Percentiles rank a stretch among this genome's conserved stretches.
These are phyloP conservation scores for Scedosporium dehoogii DNA, from an alignment of 2,329 filamentous ascomycete genomes.

Conservation along the genomic window DNA sequence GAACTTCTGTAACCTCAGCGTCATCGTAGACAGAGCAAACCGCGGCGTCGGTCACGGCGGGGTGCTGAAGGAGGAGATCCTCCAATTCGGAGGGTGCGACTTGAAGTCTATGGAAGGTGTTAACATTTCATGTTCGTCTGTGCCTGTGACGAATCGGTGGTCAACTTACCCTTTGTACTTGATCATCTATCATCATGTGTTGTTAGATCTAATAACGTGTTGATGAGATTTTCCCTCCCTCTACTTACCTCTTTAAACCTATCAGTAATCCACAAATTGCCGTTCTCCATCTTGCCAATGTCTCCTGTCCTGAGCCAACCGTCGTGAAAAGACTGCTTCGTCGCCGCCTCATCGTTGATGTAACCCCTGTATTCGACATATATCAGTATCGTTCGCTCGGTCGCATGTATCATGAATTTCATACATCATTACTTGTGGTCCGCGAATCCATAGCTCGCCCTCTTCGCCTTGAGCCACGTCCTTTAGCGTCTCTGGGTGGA, in stretches of 20 bases:
- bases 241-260: neutral
- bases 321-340: neutral
- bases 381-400: neutral
- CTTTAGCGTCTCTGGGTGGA: neutral
- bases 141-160: neutral
- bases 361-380: neutral
- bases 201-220: neutral
- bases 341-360: neutral
- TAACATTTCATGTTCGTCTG: neutral
- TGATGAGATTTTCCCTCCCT: neutral
- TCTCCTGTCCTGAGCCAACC: neutral
- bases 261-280: neutral
- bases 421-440: slow-evolving; percentile 2
- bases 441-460: neutral
- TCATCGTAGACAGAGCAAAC: slow-evolving; percentile 1
- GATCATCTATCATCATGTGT: neutral
- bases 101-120: neutral
- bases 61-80: slow-evolving; percentile 1
- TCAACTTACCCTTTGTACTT: neutral
- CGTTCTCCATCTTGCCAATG: neutral
- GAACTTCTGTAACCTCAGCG: neutral
- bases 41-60: neutral
- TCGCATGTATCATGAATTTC: neutral
- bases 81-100: slow-evolving; percentile 1
- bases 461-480: neutral